These are phyloP conservation scores for Epithemia pelagica DNA, from an alignment of 108 stramenopile species.

Conservation along the genomic window DNA sequence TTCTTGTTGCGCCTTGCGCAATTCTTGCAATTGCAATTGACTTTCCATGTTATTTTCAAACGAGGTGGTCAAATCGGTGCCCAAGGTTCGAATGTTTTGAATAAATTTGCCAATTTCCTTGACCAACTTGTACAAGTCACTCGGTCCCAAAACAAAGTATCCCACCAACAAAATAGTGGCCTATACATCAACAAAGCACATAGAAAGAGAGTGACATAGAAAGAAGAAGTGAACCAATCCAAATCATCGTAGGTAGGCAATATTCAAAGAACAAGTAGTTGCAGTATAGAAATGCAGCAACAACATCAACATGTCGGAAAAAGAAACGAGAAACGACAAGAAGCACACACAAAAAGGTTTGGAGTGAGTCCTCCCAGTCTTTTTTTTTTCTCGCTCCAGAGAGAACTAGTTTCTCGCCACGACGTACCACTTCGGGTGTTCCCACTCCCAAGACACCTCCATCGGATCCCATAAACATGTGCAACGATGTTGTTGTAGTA, in stretches of 20 bases:
- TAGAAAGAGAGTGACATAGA: constrained; percentile 1
- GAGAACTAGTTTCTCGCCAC: too few species aligned
- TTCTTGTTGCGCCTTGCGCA: constrained; percentile 73
- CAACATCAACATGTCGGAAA: background rate
- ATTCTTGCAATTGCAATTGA: constrained; percentile 76
- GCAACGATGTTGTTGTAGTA: constrained; percentile 25
- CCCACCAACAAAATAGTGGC: constrained; percentile 75
- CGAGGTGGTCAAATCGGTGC: constrained; percentile 54
- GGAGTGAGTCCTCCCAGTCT: too few species aligned
- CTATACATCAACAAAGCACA: too few species aligned
- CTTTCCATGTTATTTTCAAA: constrained; percentile 78
- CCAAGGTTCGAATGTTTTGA: constrained; percentile 67
- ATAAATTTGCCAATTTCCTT: constrained; percentile 86
- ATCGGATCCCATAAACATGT: constrained; percentile 72
- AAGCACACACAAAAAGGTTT: too few species aligned
- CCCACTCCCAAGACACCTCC: constrained; percentile 81
- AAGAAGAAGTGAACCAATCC: constrained; percentile 1
- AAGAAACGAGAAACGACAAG: too few species aligned
- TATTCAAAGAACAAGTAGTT: background rate
- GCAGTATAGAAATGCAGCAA: too few species aligned
- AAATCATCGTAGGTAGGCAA: constrained; percentile 7
- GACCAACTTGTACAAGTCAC: constrained; percentile 78
- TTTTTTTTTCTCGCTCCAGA: too few species aligned
- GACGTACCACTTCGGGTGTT: constrained; percentile 75
- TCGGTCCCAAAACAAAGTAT: constrained; percentile 84